Conservation (phyloP, 495 filamentous ascomycete species). For the Monascus purpureus region DNA sequence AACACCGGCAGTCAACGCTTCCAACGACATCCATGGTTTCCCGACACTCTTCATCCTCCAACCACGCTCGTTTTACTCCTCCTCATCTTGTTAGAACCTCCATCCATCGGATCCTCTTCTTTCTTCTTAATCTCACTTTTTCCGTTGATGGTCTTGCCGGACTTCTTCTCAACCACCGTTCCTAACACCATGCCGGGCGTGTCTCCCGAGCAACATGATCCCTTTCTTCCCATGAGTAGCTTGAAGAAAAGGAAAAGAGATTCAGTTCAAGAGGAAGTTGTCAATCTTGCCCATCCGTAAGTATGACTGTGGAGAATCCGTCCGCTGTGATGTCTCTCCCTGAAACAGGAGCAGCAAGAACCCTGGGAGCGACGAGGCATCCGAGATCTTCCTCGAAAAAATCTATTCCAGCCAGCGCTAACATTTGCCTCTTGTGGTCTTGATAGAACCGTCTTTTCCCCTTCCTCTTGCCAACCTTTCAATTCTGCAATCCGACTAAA, state of each 20-base stretch:
- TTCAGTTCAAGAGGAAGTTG: slow-evolving; percentile 8
- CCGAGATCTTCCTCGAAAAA: neutral
- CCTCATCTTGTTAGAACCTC: neutral
- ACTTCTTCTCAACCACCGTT: slow-evolving; percentile 1
- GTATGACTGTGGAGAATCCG: no score
- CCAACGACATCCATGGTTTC: neutral
- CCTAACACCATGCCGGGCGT: slow-evolving; percentile 16
- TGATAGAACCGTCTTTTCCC: slow-evolving; percentile 5
- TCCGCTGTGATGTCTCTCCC: no score
- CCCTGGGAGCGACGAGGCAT: no score
- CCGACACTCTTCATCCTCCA: neutral
- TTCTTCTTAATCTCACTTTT: neutral
- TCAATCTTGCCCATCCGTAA: slow-evolving; percentile 15
- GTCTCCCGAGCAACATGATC: slow-evolving; percentile 9
- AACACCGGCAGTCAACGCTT: no score
- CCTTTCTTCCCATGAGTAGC: slow-evolving; percentile 4
- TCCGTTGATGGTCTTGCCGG: slow-evolving; percentile 1
- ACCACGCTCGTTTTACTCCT: neutral
- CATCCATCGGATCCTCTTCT: no score
- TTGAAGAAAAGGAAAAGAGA: slow-evolving; percentile 26
- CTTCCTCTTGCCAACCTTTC: slow-evolving; percentile 1
- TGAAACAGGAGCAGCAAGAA: neutral
- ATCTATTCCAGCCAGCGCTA: neutral
- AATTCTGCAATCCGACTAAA: slow-evolving; percentile 10
- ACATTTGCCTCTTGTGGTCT: no score